Base-by-base conservation (phyloP, 2,329 filamentous ascomycete genomes). In the Elsinoe batatas region DNA sequence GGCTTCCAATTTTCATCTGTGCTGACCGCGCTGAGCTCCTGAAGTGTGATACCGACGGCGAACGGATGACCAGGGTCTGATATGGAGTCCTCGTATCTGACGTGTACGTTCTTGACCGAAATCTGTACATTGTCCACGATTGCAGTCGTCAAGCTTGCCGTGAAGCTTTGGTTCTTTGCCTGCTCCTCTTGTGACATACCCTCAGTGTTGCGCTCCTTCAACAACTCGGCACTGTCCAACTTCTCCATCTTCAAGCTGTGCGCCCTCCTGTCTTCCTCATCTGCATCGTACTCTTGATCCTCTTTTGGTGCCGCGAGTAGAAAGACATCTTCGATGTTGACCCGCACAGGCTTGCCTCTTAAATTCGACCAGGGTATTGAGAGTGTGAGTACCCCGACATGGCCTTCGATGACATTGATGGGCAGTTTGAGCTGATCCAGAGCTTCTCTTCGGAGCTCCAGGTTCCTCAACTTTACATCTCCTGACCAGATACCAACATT, bases 401-500 rank as follows among this genome's bases (percentile, higher is more conserved):
- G 91, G 59, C 93, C 93, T 72, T 95, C 89, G 57, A 95, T 83
- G 37, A 99, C 93, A 68, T 99, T 98, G 65, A 99, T 84, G 53
- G 93, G 93, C 5, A 99, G 81, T 70, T 88, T 94, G 62, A 99
- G 82, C 76, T 98, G 94, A 68, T 99, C 93, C 62, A 99, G 84
- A 15, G 93, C 93, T 77, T 98, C 93, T 57, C 88, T 83, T 56
- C 91, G 88, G 47, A 99, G 80, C 74, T 98, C 88, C 58, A 99
- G 84, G 65, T 98, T 85, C 58, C 85, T 84, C 44, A 99, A 79
- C 74, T 95, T 95, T 66, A 98, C 93, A 75, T 99, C 93, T 64
- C 94, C 93, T 18, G 88, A 95, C 93, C 91, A 98, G 66, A 98
- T 98, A 61, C 94, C 93, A 61, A 98, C 91, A 69, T 98, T 98